Base-by-base conservation (phyloP, 2,329 filamentous ascomycete species). In the Paraphoma chrysanthemicola region DNA sequence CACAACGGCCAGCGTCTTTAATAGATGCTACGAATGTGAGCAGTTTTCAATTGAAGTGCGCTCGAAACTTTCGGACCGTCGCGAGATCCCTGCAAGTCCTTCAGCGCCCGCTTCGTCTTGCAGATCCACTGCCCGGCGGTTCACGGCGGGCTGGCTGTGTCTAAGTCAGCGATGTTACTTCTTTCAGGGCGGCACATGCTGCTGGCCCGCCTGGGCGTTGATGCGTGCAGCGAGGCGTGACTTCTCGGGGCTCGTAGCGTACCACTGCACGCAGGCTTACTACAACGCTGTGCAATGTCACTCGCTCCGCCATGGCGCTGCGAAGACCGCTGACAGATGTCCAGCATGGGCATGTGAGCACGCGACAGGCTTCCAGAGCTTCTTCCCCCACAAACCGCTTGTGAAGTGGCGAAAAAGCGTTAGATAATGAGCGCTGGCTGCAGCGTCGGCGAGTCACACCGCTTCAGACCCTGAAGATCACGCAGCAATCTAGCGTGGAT, bases 391-490 rank as follows among this genome's bases (percentile, higher is more conserved):
- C 47, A 54, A 28, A 18, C 41, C 17, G 29, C 48, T 38, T 52
- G 39, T 42, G 39, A 11, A 30, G 49, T 45, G 39, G 46, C 38
- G 31, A 6, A 36, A 36, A 38, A n/a, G 41, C 43, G 45, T 46
- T 47, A 45, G 43, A 43, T 41, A 12, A 36, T 12, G 12, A 45
- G 18, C 23, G 36, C 36, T 44, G 33, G 54, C 42, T 42, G 56
- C 56, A 47, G 43, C 18, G 44, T 48, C 52, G n/a, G 53, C 48
- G 41, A 38, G 57, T 63, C 62, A 70, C 67, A 72, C 66, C 66
- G 66, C 68, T 64, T 55, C 59, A 58, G 54, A 64, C 56, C 43
- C 53, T 60, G 57, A 31, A 30, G 42, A 61, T 63, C 64, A 67
- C 55, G 53, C 56, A 53, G 51, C 18, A 36, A 41, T 30, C 48